Evolutionary conservation across 2,329 filamentous ascomycete genomes (phyloP).

Genomic region (Didymellaceae sp.): DNA sequence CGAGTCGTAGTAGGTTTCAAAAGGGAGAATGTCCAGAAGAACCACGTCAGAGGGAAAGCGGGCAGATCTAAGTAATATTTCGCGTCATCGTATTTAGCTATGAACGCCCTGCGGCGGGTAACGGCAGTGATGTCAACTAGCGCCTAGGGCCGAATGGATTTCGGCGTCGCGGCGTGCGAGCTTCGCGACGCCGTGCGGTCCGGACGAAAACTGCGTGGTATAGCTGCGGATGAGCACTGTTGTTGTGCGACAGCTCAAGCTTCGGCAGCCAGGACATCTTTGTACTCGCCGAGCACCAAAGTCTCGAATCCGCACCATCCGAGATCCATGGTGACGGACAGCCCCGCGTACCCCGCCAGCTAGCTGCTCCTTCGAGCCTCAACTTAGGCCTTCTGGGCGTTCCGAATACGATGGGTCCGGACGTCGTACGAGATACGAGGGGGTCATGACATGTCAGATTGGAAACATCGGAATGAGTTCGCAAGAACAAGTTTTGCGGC

Average conservation of each 20-base stretch:
- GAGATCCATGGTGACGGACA: not conserved
- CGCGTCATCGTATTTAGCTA: constrained; percentile 32
- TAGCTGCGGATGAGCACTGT: not conserved
- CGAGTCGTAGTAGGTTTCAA: not conserved
- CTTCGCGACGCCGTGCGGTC: constrained; percentile 17
- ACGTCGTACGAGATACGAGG: not conserved
- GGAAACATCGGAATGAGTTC: no score
- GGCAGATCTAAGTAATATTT: constrained; percentile 21
- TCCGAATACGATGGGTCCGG: no score
- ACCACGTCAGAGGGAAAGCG: constrained; percentile 14
- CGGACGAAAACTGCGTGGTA: constrained; percentile 24
- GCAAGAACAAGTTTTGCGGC: not conserved
- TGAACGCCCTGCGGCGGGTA: constrained; percentile 31
- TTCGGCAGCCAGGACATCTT: not conserved
- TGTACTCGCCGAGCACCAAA: not conserved
- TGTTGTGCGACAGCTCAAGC: not conserved
- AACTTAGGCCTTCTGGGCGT: no score
- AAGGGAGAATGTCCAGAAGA: not conserved
- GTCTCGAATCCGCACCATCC: constrained; percentile 3
- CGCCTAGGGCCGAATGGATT: constrained; percentile 18
- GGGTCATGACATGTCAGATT: no score
- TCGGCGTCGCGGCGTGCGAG: constrained; percentile 25
- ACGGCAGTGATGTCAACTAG: constrained; percentile 38
- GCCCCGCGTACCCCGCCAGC: not conserved
- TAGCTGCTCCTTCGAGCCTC: not conserved